phyloP scores from a whole-genome alignment of 768 basidiomycete genomes.

The Phylloporus rhodoxanthus region DNA sequence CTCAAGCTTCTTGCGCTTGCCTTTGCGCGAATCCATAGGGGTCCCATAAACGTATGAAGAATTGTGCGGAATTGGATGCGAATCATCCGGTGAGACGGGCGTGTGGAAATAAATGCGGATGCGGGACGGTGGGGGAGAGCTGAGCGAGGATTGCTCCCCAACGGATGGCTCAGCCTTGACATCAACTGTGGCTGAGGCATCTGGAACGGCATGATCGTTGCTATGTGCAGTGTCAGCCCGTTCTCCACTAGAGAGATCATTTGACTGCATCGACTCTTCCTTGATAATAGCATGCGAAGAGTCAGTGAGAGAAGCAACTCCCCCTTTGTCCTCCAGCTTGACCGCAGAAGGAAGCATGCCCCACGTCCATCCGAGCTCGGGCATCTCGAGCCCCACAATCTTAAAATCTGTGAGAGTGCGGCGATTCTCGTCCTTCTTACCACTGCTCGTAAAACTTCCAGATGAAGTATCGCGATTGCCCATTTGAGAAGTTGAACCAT shows the following conservation, averaged over 20 bases:
- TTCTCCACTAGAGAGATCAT: constrained; percentile 18
- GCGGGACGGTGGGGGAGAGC: constrained; percentile 61
- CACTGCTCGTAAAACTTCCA: constrained; percentile 41
- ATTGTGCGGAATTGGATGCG: constrained; percentile 65
- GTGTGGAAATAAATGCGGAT: constrained; percentile 92
- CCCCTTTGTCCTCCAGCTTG: constrained; percentile 36
- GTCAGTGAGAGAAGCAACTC: constrained; percentile 27
- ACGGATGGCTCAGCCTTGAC: constrained; percentile 27
- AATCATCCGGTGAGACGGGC: constrained; percentile 76
- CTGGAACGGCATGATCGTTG: constrained; percentile 21
- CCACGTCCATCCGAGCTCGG: constrained; percentile 84
- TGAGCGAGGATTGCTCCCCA: constrained; percentile 28
- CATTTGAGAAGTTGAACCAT: constrained; percentile 31
- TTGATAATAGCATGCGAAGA: constrained; percentile 29
- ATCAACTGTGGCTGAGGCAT: constrained; percentile 28
- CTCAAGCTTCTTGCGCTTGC: constrained; percentile 84
- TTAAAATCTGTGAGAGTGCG: constrained; percentile 98
- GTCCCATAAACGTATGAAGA: constrained; percentile 36
- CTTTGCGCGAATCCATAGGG: constrained; percentile 62
- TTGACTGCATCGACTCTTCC: constrained; percentile 26
- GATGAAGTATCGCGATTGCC: constrained; percentile 46
- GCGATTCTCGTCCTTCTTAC: constrained; percentile 84
- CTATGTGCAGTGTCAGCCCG: constrained; percentile 14
- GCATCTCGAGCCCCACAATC: constrained; percentile 85
- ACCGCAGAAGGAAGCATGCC: constrained; percentile 46